Percentiles rank a stretch among this genome's conserved stretches.
These are phyloP conservation scores for Ustilago bromivora DNA, from an alignment of 1,284 basidiomycete genomes.

Conservation along the genomic window DNA sequence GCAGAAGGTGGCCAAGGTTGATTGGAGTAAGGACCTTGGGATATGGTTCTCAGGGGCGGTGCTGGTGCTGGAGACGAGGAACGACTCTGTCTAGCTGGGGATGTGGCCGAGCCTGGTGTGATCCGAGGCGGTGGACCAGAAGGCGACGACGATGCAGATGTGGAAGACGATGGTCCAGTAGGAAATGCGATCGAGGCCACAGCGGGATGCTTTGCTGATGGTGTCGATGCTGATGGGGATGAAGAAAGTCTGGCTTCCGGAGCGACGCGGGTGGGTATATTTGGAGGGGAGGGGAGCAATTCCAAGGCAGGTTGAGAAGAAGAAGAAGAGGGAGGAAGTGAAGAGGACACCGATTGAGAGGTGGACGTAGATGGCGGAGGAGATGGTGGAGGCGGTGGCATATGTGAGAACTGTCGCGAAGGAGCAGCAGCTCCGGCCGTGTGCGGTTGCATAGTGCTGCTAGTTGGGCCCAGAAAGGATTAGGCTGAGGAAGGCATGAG, in stretches of 20 bases:
- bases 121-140: slow-evolving; percentile 2
- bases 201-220: slow-evolving; percentile 15
- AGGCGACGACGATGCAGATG: slow-evolving; percentile 6
- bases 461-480: background rate
- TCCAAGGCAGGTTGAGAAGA: background rate
- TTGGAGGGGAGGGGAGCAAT: background rate
- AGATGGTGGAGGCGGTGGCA: slow-evolving; percentile 19
- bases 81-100: slow-evolving; percentile 31
- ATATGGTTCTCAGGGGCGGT: slow-evolving; percentile 38
- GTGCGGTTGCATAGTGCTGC: background rate
- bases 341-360: slow-evolving; percentile 1
- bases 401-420: background rate
- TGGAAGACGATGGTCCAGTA: slow-evolving; percentile 10
- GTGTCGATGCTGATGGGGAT: slow-evolving; percentile 8
- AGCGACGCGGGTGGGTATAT: slow-evolving; percentile 14
- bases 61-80: slow-evolving; percentile 43
- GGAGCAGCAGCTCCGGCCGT: background rate
- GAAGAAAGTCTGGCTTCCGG: slow-evolving; percentile 13
- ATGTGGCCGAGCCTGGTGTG: slow-evolving; percentile 18
- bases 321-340: background rate
- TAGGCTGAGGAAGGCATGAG: slow-evolving; percentile 2
- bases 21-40: slow-evolving; percentile 22
- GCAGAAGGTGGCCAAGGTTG: slow-evolving; percentile 23
- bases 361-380: slow-evolving; percentile 15
- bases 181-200: slow-evolving; percentile 23